phyloP scores from a whole-genome alignment of 2,329 filamentous ascomycete species.

The Talaromyces pinophilus region DNA sequence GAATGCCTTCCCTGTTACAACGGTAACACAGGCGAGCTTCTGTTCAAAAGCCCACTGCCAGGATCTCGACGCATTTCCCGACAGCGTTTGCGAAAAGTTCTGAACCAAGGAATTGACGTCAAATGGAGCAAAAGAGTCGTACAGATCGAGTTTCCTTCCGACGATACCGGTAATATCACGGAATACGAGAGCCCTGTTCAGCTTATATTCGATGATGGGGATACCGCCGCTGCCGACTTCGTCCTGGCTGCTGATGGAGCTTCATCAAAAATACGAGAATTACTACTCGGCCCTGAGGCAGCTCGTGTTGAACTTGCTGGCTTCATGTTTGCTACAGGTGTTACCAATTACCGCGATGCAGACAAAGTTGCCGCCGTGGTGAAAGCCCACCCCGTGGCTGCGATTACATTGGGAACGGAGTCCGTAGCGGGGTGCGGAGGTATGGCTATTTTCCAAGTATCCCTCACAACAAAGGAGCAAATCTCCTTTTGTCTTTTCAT shows the following conservation, averaged over 20 bases:
- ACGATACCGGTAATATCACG: neutral
- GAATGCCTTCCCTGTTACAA: conserved; percentile 20
- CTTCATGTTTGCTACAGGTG: conserved; percentile 18
- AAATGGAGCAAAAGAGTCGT: conserved; percentile 5
- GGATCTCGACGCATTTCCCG: conserved; percentile 18
- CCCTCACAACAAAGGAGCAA: neutral
- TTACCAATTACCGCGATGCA: conserved; percentile 15
- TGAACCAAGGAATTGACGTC: conserved; percentile 13
- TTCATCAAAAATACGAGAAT: conserved; percentile 13
- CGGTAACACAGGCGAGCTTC: conserved; percentile 18
- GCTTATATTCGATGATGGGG: conserved; percentile 5
- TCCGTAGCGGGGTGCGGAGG: conserved; percentile 18
- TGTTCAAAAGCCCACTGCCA: conserved; percentile 19
- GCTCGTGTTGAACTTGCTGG: conserved; percentile 14
- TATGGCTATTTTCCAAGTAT: conserved; percentile 1
- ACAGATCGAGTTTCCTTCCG: neutral
- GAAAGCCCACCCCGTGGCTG: conserved; percentile 20
- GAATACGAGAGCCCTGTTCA: neutral
- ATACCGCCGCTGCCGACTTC: conserved; percentile 7
- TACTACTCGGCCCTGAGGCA: conserved; percentile 4
- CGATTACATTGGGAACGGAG: conserved; percentile 19
- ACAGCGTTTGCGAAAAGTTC: conserved; percentile 15
- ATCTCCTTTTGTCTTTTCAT: neutral
- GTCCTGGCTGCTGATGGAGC: conserved; percentile 19
- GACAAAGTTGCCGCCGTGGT: conserved; percentile 15